Conservation (phyloP, 495 filamentous ascomycete species). For the Entonaema liquescens region DNA sequence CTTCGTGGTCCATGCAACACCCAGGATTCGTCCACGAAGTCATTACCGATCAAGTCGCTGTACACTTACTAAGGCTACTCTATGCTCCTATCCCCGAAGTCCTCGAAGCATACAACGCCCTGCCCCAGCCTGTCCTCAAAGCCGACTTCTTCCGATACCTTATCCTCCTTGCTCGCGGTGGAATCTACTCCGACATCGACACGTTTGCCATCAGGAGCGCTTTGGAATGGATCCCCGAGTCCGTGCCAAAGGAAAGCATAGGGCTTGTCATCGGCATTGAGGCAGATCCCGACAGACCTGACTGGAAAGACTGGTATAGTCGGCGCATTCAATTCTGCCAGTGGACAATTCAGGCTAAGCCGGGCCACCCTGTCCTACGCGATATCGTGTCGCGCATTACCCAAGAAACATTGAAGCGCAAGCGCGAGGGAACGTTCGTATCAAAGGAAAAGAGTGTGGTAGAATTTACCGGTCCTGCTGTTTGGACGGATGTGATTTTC, state of each 20-base stretch:
- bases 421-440: conserved; percentile 72
- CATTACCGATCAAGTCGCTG: conserved; percentile 87
- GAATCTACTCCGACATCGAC: conserved; percentile 97
- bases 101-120: conserved; percentile 85
- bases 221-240: conserved; percentile 83
- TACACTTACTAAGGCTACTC: conserved; percentile 81
- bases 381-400: conserved; percentile 90
- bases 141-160: conserved; percentile 98
- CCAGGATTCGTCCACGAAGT: conserved; percentile 96
- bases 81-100: conserved; percentile 91
- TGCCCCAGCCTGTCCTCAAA: conserved; percentile 90
- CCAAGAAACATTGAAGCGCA: conserved; percentile 77
- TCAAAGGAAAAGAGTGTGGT: conserved; percentile 82
- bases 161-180: conserved; percentile 90
- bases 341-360: conserved; percentile 97
- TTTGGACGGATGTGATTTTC: conserved; percentile 96
- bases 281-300: conserved; percentile 89
- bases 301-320: conserved; percentile 97
- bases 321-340: conserved; percentile 97
- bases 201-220: conserved; percentile 84
- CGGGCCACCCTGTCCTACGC: conserved; percentile 89
- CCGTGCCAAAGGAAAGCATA: conserved; percentile 76
- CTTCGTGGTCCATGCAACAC: conserved; percentile 89
- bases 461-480: conserved; percentile 92
- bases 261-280: conserved; percentile 94